Conservation (phyloP, 768 basidiomycete genomes). For the Candolleomyces aberdarensis region DNA sequence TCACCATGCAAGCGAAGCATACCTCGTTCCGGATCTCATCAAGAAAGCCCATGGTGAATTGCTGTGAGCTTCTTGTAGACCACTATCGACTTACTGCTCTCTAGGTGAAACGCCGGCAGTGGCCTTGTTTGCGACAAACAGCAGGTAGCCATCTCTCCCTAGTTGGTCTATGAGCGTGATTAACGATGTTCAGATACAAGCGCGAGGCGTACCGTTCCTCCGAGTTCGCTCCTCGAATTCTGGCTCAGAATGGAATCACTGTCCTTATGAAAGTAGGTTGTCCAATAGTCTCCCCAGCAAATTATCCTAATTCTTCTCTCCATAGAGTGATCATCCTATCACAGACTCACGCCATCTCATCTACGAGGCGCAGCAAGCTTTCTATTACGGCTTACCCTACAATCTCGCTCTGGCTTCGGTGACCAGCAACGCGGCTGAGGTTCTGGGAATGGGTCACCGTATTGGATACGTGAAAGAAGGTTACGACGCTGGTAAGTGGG, state of each 20-base stretch:
- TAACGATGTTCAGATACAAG: slow-evolving; percentile 49
- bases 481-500: neutral
- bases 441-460: slow-evolving; percentile 76
- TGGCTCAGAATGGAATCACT: slow-evolving; percentile 62
- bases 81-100: neutral
- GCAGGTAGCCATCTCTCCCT: slow-evolving; percentile 23
- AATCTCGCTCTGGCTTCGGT: slow-evolving; percentile 73
- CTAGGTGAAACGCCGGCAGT: slow-evolving; percentile 68
- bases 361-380: slow-evolving; percentile 83
- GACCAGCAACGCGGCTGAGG: slow-evolving; percentile 67
- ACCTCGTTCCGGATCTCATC: slow-evolving; percentile 74
- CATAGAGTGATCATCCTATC: slow-evolving; percentile 59
- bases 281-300: neutral
- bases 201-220: slow-evolving; percentile 80
- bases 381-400: slow-evolving; percentile 73
- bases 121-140: slow-evolving; percentile 67
- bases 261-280: slow-evolving; percentile 70
- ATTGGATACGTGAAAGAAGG: slow-evolving; percentile 76
- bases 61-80: neutral
- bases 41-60: slow-evolving; percentile 59
- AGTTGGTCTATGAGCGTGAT: neutral
- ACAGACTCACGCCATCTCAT: slow-evolving; percentile 72
- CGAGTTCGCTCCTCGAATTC: slow-evolving; percentile 75
- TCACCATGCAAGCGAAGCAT: slow-evolving; percentile 81
- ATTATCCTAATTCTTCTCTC: neutral